phyloP scores from a whole-genome alignment of 1,284 basidiomycete species.

The Cutaneotrichosporon cavernicola region DNA sequence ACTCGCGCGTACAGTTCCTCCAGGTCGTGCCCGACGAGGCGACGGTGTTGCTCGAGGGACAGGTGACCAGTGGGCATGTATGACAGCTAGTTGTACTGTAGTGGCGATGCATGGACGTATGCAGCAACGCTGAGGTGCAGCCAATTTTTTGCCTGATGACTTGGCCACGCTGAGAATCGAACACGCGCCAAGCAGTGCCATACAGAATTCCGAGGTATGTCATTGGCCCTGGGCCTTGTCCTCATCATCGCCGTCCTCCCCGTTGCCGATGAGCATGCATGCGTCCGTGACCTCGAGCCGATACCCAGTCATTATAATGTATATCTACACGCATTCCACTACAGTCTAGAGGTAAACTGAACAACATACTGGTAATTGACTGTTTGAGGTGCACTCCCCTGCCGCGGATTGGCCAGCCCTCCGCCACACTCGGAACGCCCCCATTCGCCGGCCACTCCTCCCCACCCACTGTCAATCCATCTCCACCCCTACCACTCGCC shows the following conservation, averaged over 20 bases:
- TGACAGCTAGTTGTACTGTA: slow-evolving; percentile 5
- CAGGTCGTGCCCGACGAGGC: slow-evolving; percentile 34
- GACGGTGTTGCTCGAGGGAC: slow-evolving; percentile 12
- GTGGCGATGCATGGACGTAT: background rate
- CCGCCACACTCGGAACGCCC: slow-evolving; percentile 12
- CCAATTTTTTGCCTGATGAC: background rate
- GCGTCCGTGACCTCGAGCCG: background rate
- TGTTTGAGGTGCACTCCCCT: background rate
- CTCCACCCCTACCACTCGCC: slow-evolving; percentile 1
- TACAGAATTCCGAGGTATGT: background rate
- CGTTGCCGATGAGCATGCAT: background rate
- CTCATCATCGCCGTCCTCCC: background rate
- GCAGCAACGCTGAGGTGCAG: no score
- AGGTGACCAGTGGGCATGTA: background rate
- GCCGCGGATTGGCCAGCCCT: slow-evolving; percentile 1
- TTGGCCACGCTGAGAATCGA: background rate
- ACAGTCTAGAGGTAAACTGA: background rate
- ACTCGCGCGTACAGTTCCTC: slow-evolving; percentile 40
- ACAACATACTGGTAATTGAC: background rate
- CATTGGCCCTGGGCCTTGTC: background rate
- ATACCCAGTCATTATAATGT: background rate
- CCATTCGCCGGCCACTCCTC: background rate
- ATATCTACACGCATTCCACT: background rate
- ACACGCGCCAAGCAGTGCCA: background rate
- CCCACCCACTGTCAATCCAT: background rate